Conservation (phyloP, 1,284 basidiomycete species). For the Fomitiporia mediterranea region DNA sequence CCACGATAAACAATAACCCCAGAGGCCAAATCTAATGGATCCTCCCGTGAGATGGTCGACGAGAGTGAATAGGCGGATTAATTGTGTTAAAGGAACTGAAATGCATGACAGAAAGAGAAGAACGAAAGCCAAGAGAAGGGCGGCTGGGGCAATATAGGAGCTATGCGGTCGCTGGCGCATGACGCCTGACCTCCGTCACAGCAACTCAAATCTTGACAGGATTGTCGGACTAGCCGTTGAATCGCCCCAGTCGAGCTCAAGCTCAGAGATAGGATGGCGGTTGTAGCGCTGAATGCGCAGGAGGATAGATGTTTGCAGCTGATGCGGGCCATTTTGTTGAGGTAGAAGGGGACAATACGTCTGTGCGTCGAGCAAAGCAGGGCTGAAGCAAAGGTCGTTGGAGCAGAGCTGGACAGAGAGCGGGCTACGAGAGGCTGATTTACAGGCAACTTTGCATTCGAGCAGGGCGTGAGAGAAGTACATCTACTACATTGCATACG, state of each 20-base stretch:
- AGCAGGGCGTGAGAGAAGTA: not conserved
- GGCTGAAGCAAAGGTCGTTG: not conserved
- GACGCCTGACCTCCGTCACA: too few relatives aligned
- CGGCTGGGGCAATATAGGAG: constrained; percentile 6
- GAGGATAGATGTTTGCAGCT: not conserved
- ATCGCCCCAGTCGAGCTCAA: not conserved
- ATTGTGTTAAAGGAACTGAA: constrained; percentile 12
- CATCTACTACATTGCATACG: not conserved
- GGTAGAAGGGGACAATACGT: not conserved
- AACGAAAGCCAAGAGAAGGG: constrained; percentile 12
- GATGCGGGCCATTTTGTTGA: not conserved
- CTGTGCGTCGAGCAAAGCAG: not conserved
- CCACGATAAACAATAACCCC: constrained; percentile 16
- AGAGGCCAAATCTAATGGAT: constrained; percentile 13
- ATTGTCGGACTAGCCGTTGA: not conserved
- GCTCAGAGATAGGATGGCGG: not conserved
- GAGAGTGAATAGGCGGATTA: constrained; percentile 15
- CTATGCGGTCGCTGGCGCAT: not conserved
- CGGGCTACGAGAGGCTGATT: not conserved
- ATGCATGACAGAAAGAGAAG: constrained; percentile 15
- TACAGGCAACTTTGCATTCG: not conserved
- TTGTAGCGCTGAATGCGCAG: not conserved
- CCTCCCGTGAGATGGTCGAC: constrained; percentile 10
- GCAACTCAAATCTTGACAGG: not conserved
- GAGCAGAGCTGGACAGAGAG: not conserved